Evolutionary conservation across 208 protist species (phyloP), one percentile per base, ranked within the genome.

Genomic region (Porcisia hertigi): DNA sequence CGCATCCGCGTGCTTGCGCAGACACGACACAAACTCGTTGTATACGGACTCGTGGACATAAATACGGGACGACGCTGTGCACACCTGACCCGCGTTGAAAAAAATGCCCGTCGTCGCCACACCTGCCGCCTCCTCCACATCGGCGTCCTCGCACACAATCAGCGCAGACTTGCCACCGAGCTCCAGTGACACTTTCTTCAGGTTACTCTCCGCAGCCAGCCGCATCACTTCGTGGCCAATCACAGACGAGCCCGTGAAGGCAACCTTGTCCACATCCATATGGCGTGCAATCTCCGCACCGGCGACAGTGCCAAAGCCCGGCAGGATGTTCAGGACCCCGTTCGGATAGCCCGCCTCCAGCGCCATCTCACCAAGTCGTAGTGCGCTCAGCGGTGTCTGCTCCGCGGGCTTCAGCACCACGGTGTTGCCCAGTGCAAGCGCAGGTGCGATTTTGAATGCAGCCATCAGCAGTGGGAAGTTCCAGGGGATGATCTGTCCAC

Each of bases 381-480:
- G 84, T 14, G 95, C 89, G 34, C 80, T 87, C 39, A 98, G 87
- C 45, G 96, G 94, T 8, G 96, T 98, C 80, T 94, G 86, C 84
- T 98, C 96, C 25, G 93, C 88, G 49, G 90, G 89, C 85, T 98
- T 98, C n/a, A 97, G 79, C 57, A 98, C 84, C 43, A 95, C 79
- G 20, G 91, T 91, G 78, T 93, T 94, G 66, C 96, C 96, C 75
- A 82, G 77, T 9, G 96, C 95, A 0, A 98, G 74, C 23, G 90
- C 92, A 20, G 93, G 94, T 34, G 79, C 90, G 12, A 98, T 67
- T 79, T 98, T 98, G 92, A 90, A 98, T 20, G 87, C 84, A 0
- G 88, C 78, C 86, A 98, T 96, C 45, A 98, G 82, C 25, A 98
- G 82, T 53, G 95, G 95, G 81, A 97, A 98, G 82, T 98, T 98